These are phyloP conservation scores for Cladosporium phlei DNA, from an alignment of 2,329 filamentous ascomycete genomes.

Conservation along the genomic window DNA sequence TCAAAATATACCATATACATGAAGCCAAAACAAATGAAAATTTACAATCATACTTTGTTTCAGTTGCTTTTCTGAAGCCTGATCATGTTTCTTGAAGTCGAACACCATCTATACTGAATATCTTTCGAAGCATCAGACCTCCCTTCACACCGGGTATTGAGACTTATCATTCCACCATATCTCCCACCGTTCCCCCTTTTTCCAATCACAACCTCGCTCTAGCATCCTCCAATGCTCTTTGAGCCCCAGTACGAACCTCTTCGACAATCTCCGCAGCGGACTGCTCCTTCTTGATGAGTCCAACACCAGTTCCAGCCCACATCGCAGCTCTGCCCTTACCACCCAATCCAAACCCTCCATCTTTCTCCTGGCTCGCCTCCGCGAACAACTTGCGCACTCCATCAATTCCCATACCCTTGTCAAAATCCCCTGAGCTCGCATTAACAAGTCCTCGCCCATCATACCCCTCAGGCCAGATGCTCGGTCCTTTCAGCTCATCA, in stretches of 20 bases:
- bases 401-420: constrained; percentile 18
- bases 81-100: too few species aligned
- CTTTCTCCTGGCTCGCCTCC: constrained; percentile 47
- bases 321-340: constrained; percentile 51
- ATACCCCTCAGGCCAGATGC: constrained; percentile 54
- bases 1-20: constrained; percentile 4
- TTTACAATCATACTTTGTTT: not conserved
- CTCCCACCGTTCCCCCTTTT: too few species aligned
- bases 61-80: not conserved
- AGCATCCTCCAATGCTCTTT: constrained; percentile 1
- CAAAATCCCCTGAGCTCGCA: constrained; percentile 39
- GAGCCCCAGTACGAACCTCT: constrained; percentile 31
- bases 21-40: constrained; percentile 9
- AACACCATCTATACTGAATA: too few species aligned
- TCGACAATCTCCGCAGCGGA: constrained; percentile 51
- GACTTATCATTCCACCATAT: too few species aligned
- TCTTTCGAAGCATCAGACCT: too few species aligned
- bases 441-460: constrained; percentile 56
- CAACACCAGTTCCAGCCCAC: constrained; percentile 60
- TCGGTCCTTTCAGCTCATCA: constrained; percentile 52
- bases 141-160: too few species aligned
- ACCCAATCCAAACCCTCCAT: constrained; percentile 47
- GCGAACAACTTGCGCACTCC: constrained; percentile 36
- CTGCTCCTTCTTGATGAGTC: constrained; percentile 50
- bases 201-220: not conserved